Evolutionary conservation across 2,329 filamentous ascomycete species (phyloP).

Genomic region (Trichoderma sp.): DNA sequence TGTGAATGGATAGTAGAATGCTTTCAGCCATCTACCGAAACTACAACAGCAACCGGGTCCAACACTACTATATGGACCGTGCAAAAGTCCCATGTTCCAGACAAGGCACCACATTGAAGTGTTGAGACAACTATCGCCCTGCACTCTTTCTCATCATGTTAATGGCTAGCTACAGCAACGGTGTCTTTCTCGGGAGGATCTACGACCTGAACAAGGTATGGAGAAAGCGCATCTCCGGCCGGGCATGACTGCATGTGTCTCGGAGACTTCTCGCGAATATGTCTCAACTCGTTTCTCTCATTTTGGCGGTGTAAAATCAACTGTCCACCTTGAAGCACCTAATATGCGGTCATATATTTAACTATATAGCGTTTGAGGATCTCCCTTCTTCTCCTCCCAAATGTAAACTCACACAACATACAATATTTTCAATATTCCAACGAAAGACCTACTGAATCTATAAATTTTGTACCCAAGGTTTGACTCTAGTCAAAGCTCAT

Average conservation of each 20-base stretch:
- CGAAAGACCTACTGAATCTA: not conserved
- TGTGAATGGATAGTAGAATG: no score
- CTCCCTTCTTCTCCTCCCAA: not conserved
- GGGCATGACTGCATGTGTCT: not conserved
- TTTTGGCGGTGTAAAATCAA: not conserved
- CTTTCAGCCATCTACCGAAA: no score
- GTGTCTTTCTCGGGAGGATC: not conserved
- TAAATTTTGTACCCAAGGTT: not conserved
- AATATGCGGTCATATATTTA: not conserved
- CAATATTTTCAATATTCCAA: not conserved
- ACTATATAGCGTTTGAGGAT: not conserved
- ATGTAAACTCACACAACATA: not conserved
- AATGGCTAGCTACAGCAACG: not conserved
- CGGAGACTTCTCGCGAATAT: not conserved
- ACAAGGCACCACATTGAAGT: not conserved
- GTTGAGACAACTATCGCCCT: not conserved
- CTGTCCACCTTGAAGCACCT: not conserved
- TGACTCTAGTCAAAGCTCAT: not conserved
- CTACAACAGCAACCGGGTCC: no score
- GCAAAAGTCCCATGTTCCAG: not conserved
- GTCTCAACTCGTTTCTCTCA: not conserved
- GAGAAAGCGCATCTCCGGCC: not conserved
- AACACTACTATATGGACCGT: not conserved
- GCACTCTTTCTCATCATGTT: not conserved
- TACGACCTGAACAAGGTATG: not conserved